Base-by-base conservation (phyloP, 495 filamentous ascomycete genomes). In the Niebla homalea region DNA sequence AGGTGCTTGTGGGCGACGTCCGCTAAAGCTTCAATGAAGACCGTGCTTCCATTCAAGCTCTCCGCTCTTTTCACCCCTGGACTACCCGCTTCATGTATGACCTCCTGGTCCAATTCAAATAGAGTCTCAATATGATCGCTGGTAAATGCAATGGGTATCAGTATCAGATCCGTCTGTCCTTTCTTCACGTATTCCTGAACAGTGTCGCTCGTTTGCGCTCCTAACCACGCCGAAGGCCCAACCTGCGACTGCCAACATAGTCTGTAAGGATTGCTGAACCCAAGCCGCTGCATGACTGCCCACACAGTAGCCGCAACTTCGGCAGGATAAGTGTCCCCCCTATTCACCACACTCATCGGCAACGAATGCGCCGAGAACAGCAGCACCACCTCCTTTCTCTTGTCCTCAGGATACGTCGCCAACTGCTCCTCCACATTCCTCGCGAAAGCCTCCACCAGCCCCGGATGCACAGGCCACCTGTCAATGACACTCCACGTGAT, bases 211-310 rank as follows among this genome's bases (percentile, higher is more conserved):
- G 93, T 97, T 64, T 97, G 93, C 26, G 93, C 89, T 12, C 93
- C 93, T 5, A 97, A 78, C 93, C 93, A 99, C 16, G 93, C 84
- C 29, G 79, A 83, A 2, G 93, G 93, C 15, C 93, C 93, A 45
- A 99, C 93, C 63, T 99, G 93, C 20, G 89, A 95, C 66, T 99
- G 93, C 92, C 92, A 99, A 60, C 88, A 89, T 26, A 99, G 71
- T 19, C 93, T 80, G 65, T 93, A 97, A 2, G 85, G 85, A 68
- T 99, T 92, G 55, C 75, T 77, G 64, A 88, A 84, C 8, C 80
- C 80, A 11, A 99, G 76, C 21, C 85, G 75, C 59, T 92, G 79
- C 87, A 95, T 94, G 5, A 99, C 93, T 3, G 93, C 90, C 58
- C 94, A 81, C 5, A 96, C 92, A 5, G 93, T 97, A n/a, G 93